These are phyloP conservation scores for Phytophthora pluvialis DNA, from an alignment of 352 stramenopile species.

Conservation along the genomic window DNA sequence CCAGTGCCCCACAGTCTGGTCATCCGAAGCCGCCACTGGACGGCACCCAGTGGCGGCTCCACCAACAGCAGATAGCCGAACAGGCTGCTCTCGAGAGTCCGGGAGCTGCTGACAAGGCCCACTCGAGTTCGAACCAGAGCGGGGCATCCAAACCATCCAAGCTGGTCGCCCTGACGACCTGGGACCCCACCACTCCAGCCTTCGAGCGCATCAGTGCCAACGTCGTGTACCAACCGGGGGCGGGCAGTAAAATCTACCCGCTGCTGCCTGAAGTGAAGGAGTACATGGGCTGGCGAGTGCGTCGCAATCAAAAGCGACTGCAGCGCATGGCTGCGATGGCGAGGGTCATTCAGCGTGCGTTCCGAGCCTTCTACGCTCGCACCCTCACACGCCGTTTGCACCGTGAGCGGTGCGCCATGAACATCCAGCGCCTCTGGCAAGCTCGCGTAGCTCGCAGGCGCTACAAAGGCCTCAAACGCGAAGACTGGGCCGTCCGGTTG, in stretches of 20 bases:
- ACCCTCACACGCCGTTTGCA: conserved; percentile 81
- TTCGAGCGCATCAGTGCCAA: conserved; percentile 91
- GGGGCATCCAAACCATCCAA: conserved; percentile 31
- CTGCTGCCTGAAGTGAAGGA: conserved; percentile 91
- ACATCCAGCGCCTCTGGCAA: conserved; percentile 90
- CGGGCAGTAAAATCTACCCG: conserved; percentile 89
- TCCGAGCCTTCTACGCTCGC: conserved; percentile 90
- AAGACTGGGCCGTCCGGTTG: conserved; percentile 91
- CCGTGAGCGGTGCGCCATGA: conserved; percentile 74
- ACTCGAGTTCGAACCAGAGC: conserved; percentile 16
- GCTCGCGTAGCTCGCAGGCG: conserved; percentile 80
- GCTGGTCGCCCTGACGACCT: conserved; percentile 45
- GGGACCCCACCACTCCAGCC: conserved; percentile 78
- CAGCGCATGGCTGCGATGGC: conserved; percentile 87
- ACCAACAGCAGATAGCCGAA: conserved; percentile 41
- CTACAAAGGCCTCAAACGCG: conserved; percentile 79
- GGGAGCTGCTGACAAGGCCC: conserved; percentile 3
- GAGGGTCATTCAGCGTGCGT: conserved; percentile 88
- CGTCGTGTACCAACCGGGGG: conserved; percentile 81
- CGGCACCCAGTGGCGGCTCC: conserved; percentile 48
- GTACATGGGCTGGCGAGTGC: conserved; percentile 96
- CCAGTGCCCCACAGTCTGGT: conserved; percentile 7
- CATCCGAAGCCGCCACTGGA: conserved; percentile 41
- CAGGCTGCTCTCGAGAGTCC: conserved; percentile 16
- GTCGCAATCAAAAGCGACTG: conserved; percentile 94